A percentile compares a stretch with the other conserved stretches of the same genome.
These are phyloP conservation scores for Syncephalis fuscata DNA, from an alignment of 371 early-diverging fungal species.

Conservation along the genomic window DNA sequence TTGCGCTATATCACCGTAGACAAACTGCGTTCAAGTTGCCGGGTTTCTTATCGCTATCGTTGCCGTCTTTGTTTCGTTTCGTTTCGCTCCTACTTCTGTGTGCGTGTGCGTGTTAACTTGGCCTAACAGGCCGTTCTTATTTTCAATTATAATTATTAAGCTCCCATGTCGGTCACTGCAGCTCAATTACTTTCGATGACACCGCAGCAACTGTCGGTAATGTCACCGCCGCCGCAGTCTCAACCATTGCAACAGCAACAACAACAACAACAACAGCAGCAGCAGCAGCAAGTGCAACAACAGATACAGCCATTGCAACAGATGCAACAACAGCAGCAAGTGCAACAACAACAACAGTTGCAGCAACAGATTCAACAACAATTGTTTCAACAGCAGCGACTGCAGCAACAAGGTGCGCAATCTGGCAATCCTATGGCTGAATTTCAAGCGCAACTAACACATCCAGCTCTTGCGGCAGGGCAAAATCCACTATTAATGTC, in stretches of 20 bases:
- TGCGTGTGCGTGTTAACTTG: too few species aligned
- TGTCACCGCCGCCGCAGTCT: slow-evolving; percentile 7
- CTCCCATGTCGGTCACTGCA: slow-evolving; percentile 6
- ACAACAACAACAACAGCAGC: slow-evolving; percentile 7
- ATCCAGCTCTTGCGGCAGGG: too few species aligned
- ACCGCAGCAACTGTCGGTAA: slow-evolving; percentile 8
- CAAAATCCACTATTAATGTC: too few species aligned
- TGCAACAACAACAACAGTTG: slow-evolving; percentile 4
- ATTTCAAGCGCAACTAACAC: too few species aligned
- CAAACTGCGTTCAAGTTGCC: too few species aligned
- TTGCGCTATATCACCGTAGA: too few species aligned
- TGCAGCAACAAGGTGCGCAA: too few species aligned
- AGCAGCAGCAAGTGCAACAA: slow-evolving; percentile 4
- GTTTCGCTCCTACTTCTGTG: too few species aligned
- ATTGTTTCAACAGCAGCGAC: neutral
- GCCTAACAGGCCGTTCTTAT: too few species aligned
- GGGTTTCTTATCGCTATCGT: too few species aligned
- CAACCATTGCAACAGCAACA: slow-evolving; percentile 16
- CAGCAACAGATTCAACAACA: slow-evolving; percentile 2
- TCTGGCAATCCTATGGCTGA: too few species aligned
- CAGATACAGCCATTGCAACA: slow-evolving; percentile 7
- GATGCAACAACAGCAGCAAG: slow-evolving; percentile 1
- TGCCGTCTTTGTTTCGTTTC: too few species aligned
- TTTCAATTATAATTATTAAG: neutral
- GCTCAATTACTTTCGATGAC: slow-evolving; percentile 5